A percentile compares a stretch with the other conserved stretches of the same genome.
These are phyloP conservation scores for Aspergillus funiculosus DNA, from an alignment of 495 filamentous ascomycete species.

Conservation along the genomic window DNA sequence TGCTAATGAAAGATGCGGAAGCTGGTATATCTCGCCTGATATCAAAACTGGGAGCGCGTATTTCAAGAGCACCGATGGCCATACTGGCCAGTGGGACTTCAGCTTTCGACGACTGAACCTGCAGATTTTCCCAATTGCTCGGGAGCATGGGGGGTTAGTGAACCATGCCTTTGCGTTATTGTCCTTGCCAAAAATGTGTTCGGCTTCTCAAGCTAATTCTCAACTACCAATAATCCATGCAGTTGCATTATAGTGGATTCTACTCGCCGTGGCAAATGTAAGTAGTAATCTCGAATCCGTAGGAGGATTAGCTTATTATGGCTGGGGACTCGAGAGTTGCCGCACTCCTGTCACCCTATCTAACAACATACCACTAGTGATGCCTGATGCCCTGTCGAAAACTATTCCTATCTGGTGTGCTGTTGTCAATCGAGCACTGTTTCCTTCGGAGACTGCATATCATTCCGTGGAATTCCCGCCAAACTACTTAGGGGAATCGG, in stretches of 20 bases:
- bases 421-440: constrained; percentile 75
- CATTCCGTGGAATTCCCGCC: constrained; percentile 60
- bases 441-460: constrained; percentile 47
- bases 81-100: constrained; percentile 84
- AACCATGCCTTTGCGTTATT: constrained; percentile 7
- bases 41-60: constrained; percentile 68
- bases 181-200: neutral
- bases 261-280: constrained; percentile 84
- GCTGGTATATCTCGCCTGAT: constrained; percentile 81
- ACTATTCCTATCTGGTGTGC: constrained; percentile 91
- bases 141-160: constrained; percentile 58
- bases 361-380: constrained; percentile 48
- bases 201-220: constrained; percentile 2
- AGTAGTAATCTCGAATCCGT: too few species aligned
- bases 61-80: constrained; percentile 97
- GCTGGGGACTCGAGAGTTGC: too few species aligned
- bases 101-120: constrained; percentile 78
- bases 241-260: constrained; percentile 93
- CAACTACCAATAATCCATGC: constrained; percentile 14
- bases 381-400: constrained; percentile 90
- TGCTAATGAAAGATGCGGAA: constrained; percentile 89
- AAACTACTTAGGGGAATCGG: constrained; percentile 61
- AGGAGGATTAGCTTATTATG: constrained; percentile 11
- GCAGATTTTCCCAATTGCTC: constrained; percentile 60
- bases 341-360: constrained; percentile 9